A percentile compares a stretch with the other conserved stretches of the same genome.
Conservation (phyloP, 495 filamentous ascomycete genomes). For the Ascobolus immersus region DNA sequence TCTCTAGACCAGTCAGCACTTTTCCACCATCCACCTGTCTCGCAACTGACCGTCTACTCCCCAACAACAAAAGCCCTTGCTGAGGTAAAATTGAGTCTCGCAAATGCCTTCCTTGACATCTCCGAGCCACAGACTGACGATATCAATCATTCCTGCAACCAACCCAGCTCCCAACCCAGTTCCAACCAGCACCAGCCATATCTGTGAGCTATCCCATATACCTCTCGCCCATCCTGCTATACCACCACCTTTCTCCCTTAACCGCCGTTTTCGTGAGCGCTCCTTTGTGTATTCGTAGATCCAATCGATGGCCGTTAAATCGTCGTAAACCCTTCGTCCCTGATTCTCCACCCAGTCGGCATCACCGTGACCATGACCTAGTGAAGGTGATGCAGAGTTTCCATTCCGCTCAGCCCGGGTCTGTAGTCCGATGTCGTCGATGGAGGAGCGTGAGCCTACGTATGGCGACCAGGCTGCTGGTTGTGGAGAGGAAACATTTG, state of each 20-base stretch:
- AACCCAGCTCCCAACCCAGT: constrained; percentile 48
- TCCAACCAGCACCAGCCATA: constrained; percentile 66
- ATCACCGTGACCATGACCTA: too few relatives aligned
- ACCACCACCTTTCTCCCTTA: constrained; percentile 44
- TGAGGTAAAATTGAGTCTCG: constrained; percentile 59
- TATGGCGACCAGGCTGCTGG: constrained; percentile 8
- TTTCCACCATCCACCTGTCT: background rate
- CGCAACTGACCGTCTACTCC: constrained; percentile 43
- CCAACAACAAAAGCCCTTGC: constrained; percentile 73
- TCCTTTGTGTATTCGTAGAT: constrained; percentile 98
- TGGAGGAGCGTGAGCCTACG: constrained; percentile 1
- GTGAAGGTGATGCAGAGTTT: constrained; percentile 1
- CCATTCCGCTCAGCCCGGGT: constrained; percentile 1
- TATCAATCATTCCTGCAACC: constrained; percentile 69
- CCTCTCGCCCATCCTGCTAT: constrained; percentile 46
- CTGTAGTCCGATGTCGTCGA: constrained; percentile 3
- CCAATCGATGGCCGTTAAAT: constrained; percentile 97
- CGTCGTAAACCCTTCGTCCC: constrained; percentile 79
- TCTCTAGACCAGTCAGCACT: constrained; percentile 21
- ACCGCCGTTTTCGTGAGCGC: constrained; percentile 52
- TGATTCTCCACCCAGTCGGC: constrained; percentile 81
- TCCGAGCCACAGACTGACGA: constrained; percentile 81
- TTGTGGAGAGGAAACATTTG: constrained; percentile 6
- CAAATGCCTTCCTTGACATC: constrained; percentile 90
- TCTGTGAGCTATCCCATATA: constrained; percentile 58